Conservation (phyloP, 768 basidiomycete genomes). For the Daedalea quercina region DNA sequence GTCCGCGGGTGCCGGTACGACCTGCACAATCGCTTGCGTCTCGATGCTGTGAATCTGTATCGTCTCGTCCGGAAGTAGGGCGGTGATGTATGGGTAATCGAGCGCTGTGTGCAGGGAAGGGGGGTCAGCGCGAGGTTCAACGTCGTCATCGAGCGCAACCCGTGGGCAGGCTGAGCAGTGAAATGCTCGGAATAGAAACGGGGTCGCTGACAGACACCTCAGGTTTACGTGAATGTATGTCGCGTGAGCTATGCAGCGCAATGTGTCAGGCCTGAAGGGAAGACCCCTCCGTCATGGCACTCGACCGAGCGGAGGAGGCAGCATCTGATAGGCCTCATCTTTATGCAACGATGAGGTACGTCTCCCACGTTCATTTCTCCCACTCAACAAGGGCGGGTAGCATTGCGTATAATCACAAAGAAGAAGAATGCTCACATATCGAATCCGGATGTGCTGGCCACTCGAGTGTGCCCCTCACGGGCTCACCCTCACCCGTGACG, state of each 20-base stretch:
- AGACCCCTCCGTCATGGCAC: too few species aligned
- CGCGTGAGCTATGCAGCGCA: background rate
- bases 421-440: constrained; percentile 48
- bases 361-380: background rate
- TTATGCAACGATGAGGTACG: background rate
- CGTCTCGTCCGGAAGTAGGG: constrained; percentile 71
- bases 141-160: background rate
- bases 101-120: constrained; percentile 39
- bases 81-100: constrained; percentile 76
- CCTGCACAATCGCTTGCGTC: constrained; percentile 65
- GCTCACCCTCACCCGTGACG: constrained; percentile 77
- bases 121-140: background rate
- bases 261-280: too few species aligned
- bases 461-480: constrained; percentile 82
- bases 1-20: constrained; percentile 43
- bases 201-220: background rate
- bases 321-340: background rate
- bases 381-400: background rate
- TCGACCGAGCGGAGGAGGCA: too few species aligned
- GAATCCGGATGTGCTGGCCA: constrained; percentile 77
- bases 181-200: background rate
- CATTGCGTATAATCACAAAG: too few species aligned
- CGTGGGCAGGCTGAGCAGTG: background rate
- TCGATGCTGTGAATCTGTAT: constrained; percentile 80
- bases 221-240: background rate